Base-by-base conservation (phyloP, 176 grass and related monocot species). In the Eremochloa ophiuroides region DNA sequence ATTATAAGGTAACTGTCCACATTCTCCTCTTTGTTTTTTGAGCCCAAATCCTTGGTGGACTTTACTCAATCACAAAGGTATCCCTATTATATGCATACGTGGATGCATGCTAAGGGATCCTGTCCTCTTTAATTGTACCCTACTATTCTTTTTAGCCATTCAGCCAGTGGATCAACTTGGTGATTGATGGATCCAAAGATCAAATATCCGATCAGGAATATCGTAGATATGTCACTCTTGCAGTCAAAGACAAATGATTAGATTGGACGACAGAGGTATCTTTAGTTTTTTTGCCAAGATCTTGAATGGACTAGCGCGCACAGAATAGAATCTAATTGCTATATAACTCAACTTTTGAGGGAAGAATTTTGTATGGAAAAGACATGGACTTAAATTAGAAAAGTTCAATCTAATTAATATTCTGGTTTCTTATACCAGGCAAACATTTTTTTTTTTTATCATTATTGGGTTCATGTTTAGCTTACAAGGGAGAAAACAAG, bases 91-190 rank as follows among this genome's bases (percentile, higher is more conserved):
- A n/a, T n/a, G n/a, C n/a, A n/a, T n/a, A n/a, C n/a, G 16, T 67
- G 81, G 10, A 59, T 53, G 44, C 40, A 43, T 12, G 58, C 58
- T 60, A 60, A 5, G 72, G 47, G 82, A 69, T 43, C 65, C 60
- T 78, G 66, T 71, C 69, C 71, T 70, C 62, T 14, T 61, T 12
- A 25, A 9, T 25, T 9, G 65, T 38, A 35, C 16, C 53, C 8
- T 41, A 28, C 4, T 70, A 29, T 7, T 71, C 38, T 47, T 42
- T 85, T 46, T 78, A 37, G 28, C 22, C 53, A 50, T 62, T 26
- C 38, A 47, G 40, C 29, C 12, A 46, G 63, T 20, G 50, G 64
- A 61, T 48, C 65, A 78, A 71, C 58, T 85, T 78, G 83, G 29
- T 59, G 55, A 26, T 26, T 48, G 47, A 29, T 34, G 40, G 61